phyloP scores from a whole-genome alignment of 1,139 yeast species.

The Eremothecium coryli region DNA sequence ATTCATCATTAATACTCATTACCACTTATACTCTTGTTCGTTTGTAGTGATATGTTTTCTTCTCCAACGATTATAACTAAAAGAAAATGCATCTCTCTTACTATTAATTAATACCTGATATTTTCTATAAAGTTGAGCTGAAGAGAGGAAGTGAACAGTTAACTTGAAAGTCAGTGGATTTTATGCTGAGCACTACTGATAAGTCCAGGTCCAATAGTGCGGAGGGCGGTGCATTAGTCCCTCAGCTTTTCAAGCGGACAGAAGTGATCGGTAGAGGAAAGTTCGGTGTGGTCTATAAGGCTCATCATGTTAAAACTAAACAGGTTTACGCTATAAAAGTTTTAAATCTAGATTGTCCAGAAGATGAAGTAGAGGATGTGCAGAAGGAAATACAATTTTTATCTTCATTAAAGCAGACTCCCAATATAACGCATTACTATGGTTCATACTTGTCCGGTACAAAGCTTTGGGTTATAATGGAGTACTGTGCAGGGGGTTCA shows the following conservation, averaged over 20 bases:
- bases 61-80: too few species aligned
- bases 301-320: constrained; percentile 41
- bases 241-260: constrained; percentile 55
- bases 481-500: constrained; percentile 94
- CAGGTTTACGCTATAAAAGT: constrained; percentile 90
- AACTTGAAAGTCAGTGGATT: too few species aligned
- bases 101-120: too few species aligned
- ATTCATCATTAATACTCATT: too few species aligned
- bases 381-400: constrained; percentile 88
- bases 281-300: constrained; percentile 93
- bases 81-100: too few species aligned
- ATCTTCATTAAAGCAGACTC: constrained; percentile 70
- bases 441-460: constrained; percentile 84
- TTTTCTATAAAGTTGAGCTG: too few species aligned
- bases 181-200: not conserved
- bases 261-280: constrained; percentile 94
- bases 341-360: constrained; percentile 81
- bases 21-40: too few species aligned
- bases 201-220: not conserved
- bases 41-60: too few species aligned
- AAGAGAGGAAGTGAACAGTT: too few species aligned
- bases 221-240: not conserved
- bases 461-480: constrained; percentile 95
- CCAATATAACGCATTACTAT: constrained; percentile 86
- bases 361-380: constrained; percentile 90